These are phyloP conservation scores for Penicillium paneum DNA, from an alignment of 2,329 filamentous ascomycete species.

Conservation along the genomic window DNA sequence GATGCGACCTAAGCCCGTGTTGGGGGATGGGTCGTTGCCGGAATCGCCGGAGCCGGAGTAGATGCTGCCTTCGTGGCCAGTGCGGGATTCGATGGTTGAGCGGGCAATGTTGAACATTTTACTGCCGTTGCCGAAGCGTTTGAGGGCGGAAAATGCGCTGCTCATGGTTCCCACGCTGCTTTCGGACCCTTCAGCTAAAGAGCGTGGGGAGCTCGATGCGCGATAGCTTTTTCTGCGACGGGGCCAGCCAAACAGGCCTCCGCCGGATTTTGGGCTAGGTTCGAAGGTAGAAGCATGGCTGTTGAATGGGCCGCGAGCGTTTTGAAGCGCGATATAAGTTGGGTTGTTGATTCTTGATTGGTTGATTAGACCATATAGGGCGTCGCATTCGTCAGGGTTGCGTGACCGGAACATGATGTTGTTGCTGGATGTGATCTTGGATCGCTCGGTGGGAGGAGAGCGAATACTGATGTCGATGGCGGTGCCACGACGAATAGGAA, in stretches of 20 bases:
- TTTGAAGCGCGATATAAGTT: constrained; percentile 75
- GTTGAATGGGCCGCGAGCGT: constrained; percentile 61
- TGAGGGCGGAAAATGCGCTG: constrained; percentile 73
- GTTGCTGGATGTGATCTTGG: constrained; percentile 64
- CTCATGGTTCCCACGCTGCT: constrained; percentile 74
- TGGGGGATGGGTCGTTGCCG: constrained; percentile 49
- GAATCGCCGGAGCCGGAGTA: constrained; percentile 57
- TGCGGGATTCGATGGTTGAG: constrained; percentile 65
- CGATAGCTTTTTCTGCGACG: constrained; percentile 54
- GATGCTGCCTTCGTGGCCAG: constrained; percentile 53
- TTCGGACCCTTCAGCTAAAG: constrained; percentile 62
- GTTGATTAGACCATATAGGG: constrained; percentile 83
- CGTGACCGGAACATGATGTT: constrained; percentile 90
- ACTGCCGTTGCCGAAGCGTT: constrained; percentile 68
- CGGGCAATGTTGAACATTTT: constrained; percentile 79
- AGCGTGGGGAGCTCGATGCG: constrained; percentile 55
- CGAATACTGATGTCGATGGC: constrained; percentile 91
- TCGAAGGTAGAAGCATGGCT: constrained; percentile 52
- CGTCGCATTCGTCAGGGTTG: constrained; percentile 71
- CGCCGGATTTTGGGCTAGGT: constrained; percentile 38
- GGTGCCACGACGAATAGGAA: constrained; percentile 85
- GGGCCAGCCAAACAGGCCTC: constrained; percentile 52
- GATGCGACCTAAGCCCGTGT: constrained; percentile 55
- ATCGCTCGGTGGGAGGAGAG: constrained; percentile 73
- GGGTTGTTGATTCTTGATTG: constrained; percentile 86